Conservation (phyloP, 495 filamentous ascomycete species). For the Terfezia boudieri region DNA sequence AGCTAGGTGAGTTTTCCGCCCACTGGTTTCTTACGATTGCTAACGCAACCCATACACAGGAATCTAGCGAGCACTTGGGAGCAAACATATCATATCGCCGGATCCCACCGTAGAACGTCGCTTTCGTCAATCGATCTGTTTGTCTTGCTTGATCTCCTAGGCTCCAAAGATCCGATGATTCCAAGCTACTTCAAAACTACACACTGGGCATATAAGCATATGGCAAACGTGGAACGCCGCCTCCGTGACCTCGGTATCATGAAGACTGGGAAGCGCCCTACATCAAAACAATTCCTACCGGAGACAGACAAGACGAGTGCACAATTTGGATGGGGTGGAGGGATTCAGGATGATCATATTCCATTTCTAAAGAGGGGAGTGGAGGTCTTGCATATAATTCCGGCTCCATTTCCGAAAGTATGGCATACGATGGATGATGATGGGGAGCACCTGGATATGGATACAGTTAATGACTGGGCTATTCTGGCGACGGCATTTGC, state of each 20-base stretch:
- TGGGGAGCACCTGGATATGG: conserved; percentile 60
- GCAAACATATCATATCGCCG: conserved; percentile 35
- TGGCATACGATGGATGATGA: conserved; percentile 81
- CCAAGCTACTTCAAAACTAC: conserved; percentile 69
- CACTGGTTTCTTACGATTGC: neutral
- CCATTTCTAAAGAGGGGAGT: conserved; percentile 75
- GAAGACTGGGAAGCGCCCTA: conserved; percentile 3
- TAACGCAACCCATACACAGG: conserved; percentile 16
- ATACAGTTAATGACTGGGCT: conserved; percentile 74
- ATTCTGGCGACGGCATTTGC: conserved; percentile 61
- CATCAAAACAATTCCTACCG: conserved; percentile 22
- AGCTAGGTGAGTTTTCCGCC: conserved; percentile 30
- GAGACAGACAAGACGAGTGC: conserved; percentile 32
- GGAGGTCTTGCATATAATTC: conserved; percentile 70
- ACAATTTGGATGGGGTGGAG: conserved; percentile 24
- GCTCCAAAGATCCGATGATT: conserved; percentile 40
- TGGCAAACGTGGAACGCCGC: conserved; percentile 46
- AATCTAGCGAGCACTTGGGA: conserved; percentile 61
- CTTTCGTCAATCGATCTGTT: conserved; percentile 68
- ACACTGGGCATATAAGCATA: conserved; percentile 71
- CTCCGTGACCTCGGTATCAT: conserved; percentile 32
- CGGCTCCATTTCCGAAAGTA: conserved; percentile 54
- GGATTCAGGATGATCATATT: conserved; percentile 68
- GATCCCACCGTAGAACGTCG: conserved; percentile 48
- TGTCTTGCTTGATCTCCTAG: conserved; percentile 79